phyloP scores from a whole-genome alignment of 2,329 filamentous ascomycete genomes.

The Metarhizium sp. region DNA sequence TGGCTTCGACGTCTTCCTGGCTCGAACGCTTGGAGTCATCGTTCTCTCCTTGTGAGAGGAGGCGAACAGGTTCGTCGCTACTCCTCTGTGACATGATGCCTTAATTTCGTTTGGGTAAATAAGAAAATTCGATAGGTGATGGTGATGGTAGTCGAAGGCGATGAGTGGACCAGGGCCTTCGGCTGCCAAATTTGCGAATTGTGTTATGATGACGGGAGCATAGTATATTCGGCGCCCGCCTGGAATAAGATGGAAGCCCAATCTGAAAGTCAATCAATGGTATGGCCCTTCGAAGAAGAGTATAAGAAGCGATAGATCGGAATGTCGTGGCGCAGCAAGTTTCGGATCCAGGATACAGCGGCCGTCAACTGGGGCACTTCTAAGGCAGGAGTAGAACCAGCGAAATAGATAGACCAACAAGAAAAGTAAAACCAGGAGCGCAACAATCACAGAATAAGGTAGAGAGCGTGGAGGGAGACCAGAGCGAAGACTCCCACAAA shows the following conservation, averaged over 20 bases:
- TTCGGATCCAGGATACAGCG: not conserved
- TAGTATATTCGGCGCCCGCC: not conserved
- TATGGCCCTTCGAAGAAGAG: not conserved
- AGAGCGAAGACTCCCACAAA: not conserved
- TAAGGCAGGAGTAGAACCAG: not conserved
- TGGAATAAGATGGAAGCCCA: not conserved
- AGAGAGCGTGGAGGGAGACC: conserved; percentile 3
- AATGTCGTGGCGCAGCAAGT: conserved; percentile 3
- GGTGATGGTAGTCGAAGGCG: not conserved
- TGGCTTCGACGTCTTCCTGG: conserved; percentile 22
- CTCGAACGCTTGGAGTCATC: conserved; percentile 18
- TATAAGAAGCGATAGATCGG: not conserved
- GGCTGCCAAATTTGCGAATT: conserved; percentile 1
- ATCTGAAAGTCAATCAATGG: not conserved
- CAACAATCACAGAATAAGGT: conserved; percentile 1
- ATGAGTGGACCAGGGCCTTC: not conserved
- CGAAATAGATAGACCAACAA: not conserved
- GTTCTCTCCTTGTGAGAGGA: conserved; percentile 22
- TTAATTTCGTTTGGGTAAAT: not conserved
- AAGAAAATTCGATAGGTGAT: not conserved
- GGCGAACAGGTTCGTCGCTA: conserved; percentile 20
- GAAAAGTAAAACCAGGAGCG: not conserved
- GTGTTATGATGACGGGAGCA: conserved; percentile 2
- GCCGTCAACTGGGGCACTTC: not conserved
- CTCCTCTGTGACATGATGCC: conserved; percentile 22